These are phyloP conservation scores for Colletotrichum scovillei DNA, from an alignment of 2,329 filamentous ascomycete species.

Conservation along the genomic window DNA sequence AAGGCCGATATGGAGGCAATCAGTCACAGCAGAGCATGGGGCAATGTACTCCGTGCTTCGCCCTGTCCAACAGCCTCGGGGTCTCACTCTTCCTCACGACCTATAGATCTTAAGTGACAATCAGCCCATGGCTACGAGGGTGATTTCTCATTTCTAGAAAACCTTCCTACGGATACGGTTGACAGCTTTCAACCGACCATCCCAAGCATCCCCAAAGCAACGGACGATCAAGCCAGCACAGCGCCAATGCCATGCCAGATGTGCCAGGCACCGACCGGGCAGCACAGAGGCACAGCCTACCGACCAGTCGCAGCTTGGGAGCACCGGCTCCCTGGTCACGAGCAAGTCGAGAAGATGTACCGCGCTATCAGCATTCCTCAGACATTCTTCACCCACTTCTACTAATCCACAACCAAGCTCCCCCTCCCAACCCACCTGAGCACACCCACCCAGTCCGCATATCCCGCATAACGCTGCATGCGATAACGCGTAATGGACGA, in stretches of 20 bases:
- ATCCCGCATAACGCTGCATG: constrained; percentile 35
- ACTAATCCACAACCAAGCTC: constrained; percentile 17
- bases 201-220: background rate
- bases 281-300: constrained; percentile 21
- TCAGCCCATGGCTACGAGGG: background rate
- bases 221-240: background rate
- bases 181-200: background rate
- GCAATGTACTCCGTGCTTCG: background rate
- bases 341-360: constrained; percentile 14
- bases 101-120: background rate
- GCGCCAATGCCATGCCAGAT: background rate
- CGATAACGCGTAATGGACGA: constrained; percentile 33
- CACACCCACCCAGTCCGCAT: constrained; percentile 30
- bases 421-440: constrained; percentile 25
- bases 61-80: background rate
- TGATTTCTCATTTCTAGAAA: background rate
- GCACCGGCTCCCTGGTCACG: background rate
- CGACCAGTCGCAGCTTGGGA: constrained; percentile 4
- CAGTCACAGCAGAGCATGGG: background rate
- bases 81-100: constrained; percentile 1
- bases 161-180: background rate
- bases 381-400: constrained; percentile 24
- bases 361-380: constrained; percentile 26
- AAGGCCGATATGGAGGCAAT: constrained; percentile 17
- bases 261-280: constrained; percentile 1